A percentile compares a stretch with the other conserved stretches of the same genome.
phyloP scores from a whole-genome alignment of 2,329 filamentous ascomycete species.

The Cryphonectria carpinicola region DNA sequence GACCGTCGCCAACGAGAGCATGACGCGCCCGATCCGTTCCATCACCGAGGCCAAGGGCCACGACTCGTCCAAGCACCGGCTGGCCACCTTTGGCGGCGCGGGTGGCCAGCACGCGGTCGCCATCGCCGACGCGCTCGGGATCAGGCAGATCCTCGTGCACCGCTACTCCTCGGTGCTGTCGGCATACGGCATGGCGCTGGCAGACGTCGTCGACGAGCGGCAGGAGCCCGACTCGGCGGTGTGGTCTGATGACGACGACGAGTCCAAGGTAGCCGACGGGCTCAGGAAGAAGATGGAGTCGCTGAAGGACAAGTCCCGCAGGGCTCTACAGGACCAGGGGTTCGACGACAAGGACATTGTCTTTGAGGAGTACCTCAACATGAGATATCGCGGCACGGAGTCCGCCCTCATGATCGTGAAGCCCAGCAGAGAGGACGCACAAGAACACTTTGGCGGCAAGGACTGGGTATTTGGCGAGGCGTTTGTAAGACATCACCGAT shows the following conservation, averaged over 20 bases:
- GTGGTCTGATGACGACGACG: slow-evolving; percentile 62
- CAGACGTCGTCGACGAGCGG: slow-evolving; percentile 89
- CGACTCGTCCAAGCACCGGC: slow-evolving; percentile 85
- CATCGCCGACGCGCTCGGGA: slow-evolving; percentile 82
- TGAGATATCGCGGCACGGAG: slow-evolving; percentile 89
- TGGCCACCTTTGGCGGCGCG: slow-evolving; percentile 90
- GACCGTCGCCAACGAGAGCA: slow-evolving; percentile 87
- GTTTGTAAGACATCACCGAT: slow-evolving; percentile 84
- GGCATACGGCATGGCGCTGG: slow-evolving; percentile 90
- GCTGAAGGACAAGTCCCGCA: slow-evolving; percentile 74
- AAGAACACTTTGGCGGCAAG: slow-evolving; percentile 63
- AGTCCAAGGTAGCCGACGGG: slow-evolving; percentile 61
- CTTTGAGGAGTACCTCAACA: slow-evolving; percentile 92
- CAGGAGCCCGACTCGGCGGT: slow-evolving; percentile 75
- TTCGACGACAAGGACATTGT: slow-evolving; percentile 75
- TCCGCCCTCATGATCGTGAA: slow-evolving; percentile 89
- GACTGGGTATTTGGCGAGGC: slow-evolving; percentile 84
- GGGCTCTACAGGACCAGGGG: slow-evolving; percentile 74
- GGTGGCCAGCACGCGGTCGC: slow-evolving; percentile 92
- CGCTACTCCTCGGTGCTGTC: slow-evolving; percentile 87
- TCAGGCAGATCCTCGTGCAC: slow-evolving; percentile 84
- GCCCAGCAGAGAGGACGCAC: slow-evolving; percentile 65
- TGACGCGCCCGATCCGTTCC: slow-evolving; percentile 87
- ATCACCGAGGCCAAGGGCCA: slow-evolving; percentile 92
- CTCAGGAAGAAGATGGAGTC: slow-evolving; percentile 76